phyloP scores from a whole-genome alignment of 2,329 filamentous ascomycete genomes.

The Cadophora luteo-olivacea region DNA sequence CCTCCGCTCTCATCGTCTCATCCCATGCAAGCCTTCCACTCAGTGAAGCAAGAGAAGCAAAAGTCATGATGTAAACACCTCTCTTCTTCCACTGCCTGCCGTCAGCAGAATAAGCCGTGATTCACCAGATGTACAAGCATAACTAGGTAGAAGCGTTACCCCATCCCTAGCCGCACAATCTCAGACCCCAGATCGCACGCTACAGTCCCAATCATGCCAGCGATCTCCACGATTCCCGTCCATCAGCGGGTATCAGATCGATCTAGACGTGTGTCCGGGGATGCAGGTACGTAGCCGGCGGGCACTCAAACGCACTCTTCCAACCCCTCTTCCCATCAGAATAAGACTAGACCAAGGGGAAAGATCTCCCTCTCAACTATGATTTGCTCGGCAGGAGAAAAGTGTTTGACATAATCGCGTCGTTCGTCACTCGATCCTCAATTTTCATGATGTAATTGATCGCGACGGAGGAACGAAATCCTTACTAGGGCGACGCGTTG shows the following conservation, averaged over 20 bases:
- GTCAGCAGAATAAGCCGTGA: background rate
- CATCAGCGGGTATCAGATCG: background rate
- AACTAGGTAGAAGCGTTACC: background rate
- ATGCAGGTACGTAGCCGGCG: background rate
- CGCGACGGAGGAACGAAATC: background rate
- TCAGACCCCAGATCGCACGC: background rate
- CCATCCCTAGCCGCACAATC: background rate
- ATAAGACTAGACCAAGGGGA: background rate
- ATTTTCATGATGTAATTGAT: conserved; percentile 1
- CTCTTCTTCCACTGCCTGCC: background rate
- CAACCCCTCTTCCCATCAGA: background rate
- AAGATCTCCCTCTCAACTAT: background rate
- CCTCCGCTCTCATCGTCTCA: background rate
- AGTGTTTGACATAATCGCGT: background rate
- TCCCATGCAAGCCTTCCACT: too few relatives aligned
- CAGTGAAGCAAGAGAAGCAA: too few relatives aligned
- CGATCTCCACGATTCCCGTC: background rate
- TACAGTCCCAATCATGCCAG: background rate
- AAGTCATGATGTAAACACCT: conserved; percentile 4
- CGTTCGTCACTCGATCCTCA: background rate
- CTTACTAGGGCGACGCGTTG: background rate
- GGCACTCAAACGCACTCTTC: background rate
- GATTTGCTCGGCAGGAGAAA: background rate
- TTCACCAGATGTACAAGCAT: background rate
- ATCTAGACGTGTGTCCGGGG: background rate